Percentiles rank a stretch among this genome's conserved stretches.
Evolutionary conservation across 148 eudicot species (phyloP).

Genomic region (Polygonum maritimum): DNA sequence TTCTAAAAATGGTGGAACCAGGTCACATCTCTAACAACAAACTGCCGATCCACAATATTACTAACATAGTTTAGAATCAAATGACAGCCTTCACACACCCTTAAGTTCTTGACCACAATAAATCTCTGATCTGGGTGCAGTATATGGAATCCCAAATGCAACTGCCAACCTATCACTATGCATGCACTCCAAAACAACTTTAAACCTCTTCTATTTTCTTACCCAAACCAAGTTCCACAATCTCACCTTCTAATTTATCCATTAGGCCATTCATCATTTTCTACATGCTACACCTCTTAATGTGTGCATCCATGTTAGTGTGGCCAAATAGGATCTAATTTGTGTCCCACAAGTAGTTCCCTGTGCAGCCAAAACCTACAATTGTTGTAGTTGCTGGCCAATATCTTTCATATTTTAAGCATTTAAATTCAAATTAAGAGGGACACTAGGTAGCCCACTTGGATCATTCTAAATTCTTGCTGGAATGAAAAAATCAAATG

Average conservation of each 20-base stretch:
- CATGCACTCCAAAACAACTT: conserved; percentile 36
- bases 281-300: too few relatives aligned
- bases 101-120: conserved; percentile 68
- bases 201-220: conserved; percentile 10
- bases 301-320: too few relatives aligned
- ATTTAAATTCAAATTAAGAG: not conserved
- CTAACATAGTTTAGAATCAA: conserved; percentile 52
- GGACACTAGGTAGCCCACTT: not conserved
- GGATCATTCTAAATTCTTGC: not conserved
- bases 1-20: conserved; percentile 66
- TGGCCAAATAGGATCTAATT: not conserved
- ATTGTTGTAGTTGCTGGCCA: not conserved
- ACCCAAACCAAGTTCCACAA: conserved; percentile 14
- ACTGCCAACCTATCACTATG: conserved; percentile 75
- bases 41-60: conserved; percentile 41
- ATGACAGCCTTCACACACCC: conserved; percentile 74
- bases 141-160: conserved; percentile 50
- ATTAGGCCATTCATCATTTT: not conserved
- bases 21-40: conserved; percentile 65
- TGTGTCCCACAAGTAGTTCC: not conserved
- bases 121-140: conserved; percentile 31
- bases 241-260: conserved; percentile 35
- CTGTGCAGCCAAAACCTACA: not conserved
- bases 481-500: not conserved
- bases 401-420: not conserved